Conservation (phyloP, 192 early-diverging fungal species). For the Gonapodya prolifera region DNA sequence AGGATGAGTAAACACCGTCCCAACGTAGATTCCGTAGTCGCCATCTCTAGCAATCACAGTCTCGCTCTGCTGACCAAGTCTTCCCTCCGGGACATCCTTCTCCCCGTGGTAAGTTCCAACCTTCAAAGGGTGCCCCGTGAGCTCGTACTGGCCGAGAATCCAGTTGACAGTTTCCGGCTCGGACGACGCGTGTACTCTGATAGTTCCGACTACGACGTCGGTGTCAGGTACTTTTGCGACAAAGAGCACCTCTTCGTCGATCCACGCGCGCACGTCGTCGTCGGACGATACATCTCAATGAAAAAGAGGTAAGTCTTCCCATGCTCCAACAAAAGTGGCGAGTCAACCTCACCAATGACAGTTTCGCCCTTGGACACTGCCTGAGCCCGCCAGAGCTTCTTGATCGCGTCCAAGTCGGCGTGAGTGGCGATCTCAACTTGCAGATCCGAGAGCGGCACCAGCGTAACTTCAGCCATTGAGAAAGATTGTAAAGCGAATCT, state of each 20-base stretch:
- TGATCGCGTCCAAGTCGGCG: background rate
- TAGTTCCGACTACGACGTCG: background rate
- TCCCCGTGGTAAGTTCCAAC: background rate
- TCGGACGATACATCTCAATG: background rate
- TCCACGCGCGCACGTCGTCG: background rate
- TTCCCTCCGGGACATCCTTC: background rate
- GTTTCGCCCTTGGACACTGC: background rate
- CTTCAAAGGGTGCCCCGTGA: background rate
- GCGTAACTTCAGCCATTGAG: too few species aligned
- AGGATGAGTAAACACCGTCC: background rate
- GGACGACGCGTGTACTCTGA: background rate
- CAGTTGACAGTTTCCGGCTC: background rate
- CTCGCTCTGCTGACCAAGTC: background rate
- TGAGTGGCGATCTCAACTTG: background rate
- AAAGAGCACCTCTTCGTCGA: background rate
- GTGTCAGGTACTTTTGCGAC: background rate
- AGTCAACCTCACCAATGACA: background rate
- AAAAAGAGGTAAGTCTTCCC: background rate
- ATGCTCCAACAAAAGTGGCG: background rate
- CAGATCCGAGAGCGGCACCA: background rate
- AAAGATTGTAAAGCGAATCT: background rate
- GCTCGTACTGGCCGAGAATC: background rate
- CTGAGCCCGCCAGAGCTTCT: background rate
- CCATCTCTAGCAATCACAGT: background rate
- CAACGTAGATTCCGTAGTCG: background rate